Conservation (phyloP, 768 basidiomycete species). For the Xanthoconium purpureum region DNA sequence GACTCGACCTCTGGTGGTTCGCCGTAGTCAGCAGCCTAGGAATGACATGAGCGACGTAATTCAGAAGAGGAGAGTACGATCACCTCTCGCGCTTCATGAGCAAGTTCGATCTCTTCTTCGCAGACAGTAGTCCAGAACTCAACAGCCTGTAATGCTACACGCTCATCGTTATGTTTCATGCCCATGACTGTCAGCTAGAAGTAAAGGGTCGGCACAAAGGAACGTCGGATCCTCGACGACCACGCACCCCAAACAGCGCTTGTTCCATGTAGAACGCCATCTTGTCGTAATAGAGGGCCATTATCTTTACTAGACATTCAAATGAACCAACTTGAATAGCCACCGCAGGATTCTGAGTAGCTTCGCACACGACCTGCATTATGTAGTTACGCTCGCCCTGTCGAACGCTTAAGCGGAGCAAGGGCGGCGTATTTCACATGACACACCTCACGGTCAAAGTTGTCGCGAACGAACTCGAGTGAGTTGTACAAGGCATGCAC, state of each 20-base stretch:
- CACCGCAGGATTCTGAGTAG: slow-evolving; percentile 80
- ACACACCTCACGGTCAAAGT: slow-evolving; percentile 94
- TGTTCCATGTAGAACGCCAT: slow-evolving; percentile 99
- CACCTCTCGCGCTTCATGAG: slow-evolving; percentile 89
- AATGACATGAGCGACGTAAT: slow-evolving; percentile 8
- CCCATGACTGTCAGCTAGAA: slow-evolving; percentile 90
- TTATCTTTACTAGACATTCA: slow-evolving; percentile 92
- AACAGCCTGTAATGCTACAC: slow-evolving; percentile 92
- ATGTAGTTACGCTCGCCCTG: slow-evolving; percentile 99
- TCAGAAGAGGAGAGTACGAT: slow-evolving; percentile 10
- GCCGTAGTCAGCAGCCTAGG: slow-evolving; percentile 83
- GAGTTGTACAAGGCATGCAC: slow-evolving; percentile 93
- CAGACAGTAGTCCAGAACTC: slow-evolving; percentile 99
- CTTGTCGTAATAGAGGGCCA: slow-evolving; percentile 98
- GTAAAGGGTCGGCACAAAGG: slow-evolving; percentile 11
- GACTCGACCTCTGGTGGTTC: slow-evolving; percentile 84
- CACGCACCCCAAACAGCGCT: slow-evolving; percentile 89
- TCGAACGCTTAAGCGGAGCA: slow-evolving; percentile 3
- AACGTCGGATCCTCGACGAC: slow-evolving; percentile 5
- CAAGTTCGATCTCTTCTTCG: slow-evolving; percentile 93
- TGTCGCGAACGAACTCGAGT: slow-evolving; percentile 94
- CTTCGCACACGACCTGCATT: slow-evolving; percentile 99
- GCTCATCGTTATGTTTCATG: slow-evolving; percentile 91
- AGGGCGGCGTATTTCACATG: not conserved
- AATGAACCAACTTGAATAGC: slow-evolving; percentile 94